Evolutionary conservation across 1,284 basidiomycete genomes (phyloP).

Genomic region (Boletus hoseneyae): DNA sequence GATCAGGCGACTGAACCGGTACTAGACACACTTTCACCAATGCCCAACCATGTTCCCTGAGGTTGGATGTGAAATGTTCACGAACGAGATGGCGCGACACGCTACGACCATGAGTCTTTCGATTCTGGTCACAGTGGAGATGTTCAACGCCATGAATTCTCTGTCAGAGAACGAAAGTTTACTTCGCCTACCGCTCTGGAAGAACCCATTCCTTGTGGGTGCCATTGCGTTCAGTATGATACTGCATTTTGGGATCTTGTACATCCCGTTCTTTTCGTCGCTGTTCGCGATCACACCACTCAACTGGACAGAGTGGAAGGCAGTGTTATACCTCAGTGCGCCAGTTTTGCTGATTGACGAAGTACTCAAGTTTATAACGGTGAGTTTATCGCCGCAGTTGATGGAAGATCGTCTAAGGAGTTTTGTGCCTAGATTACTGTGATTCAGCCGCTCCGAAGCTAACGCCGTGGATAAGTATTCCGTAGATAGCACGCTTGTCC

Average conservation of each 20-base stretch:
- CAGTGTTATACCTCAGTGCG: conserved; percentile 85
- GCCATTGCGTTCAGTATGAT: conserved; percentile 89
- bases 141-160: conserved; percentile 99
- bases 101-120: conserved; percentile 96
- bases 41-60: conserved; percentile 80
- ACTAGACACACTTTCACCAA: conserved; percentile 91
- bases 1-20: conserved; percentile 12
- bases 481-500: conserved; percentile 5
- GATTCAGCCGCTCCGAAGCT: conserved; percentile 34
- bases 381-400: conserved; percentile 35
- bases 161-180: conserved; percentile 97
- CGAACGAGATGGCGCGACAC: conserved; percentile 76
- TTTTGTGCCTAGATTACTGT: conserved; percentile 33
- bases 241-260: conserved; percentile 91
- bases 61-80: conserved; percentile 94
- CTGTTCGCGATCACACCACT: conserved; percentile 91
- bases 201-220: conserved; percentile 87
- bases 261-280: conserved; percentile 91
- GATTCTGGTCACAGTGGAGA: conserved; percentile 92
- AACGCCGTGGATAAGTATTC: background rate
- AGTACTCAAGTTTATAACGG: conserved; percentile 81
- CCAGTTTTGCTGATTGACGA: conserved; percentile 94
- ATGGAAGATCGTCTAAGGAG: conserved; percentile 2
- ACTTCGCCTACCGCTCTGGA: conserved; percentile 86
- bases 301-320: conserved; percentile 92